These are phyloP conservation scores for Aspergillus fumigatus DNA, from an alignment of 2,329 filamentous ascomycete species.

Conservation along the genomic window DNA sequence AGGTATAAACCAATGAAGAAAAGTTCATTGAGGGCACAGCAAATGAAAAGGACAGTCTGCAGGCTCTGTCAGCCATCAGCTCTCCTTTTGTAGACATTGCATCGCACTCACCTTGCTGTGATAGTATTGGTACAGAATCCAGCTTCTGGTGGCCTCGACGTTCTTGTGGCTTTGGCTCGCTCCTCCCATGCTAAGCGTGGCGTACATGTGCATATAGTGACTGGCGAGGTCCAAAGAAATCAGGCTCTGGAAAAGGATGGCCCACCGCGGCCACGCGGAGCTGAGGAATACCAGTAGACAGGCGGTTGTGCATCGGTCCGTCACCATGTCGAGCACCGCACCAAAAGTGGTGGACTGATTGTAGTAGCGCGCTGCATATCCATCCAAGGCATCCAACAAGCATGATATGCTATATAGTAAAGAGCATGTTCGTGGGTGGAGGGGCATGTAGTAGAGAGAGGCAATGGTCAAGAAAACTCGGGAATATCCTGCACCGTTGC, in stretches of 20 bases:
- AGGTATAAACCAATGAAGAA: constrained; percentile 99
- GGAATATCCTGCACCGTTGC: constrained; percentile 57
- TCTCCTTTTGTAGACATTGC: not conserved
- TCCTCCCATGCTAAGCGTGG: constrained; percentile 82
- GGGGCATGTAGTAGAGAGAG: constrained; percentile 97
- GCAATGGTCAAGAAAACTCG: constrained; percentile 78
- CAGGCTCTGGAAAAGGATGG: constrained; percentile 87
- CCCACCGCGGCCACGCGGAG: constrained; percentile 90
- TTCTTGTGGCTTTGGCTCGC: constrained; percentile 83
- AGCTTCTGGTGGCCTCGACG: constrained; percentile 80
- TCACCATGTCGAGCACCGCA: constrained; percentile 98
- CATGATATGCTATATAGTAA: constrained; percentile 84
- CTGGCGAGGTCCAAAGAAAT: constrained; percentile 91
- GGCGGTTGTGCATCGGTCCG: constrained; percentile 92
- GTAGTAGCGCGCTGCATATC: constrained; percentile 80
- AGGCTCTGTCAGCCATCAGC: constrained; percentile 1
- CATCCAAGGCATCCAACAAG: constrained; percentile 90
- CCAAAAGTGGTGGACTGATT: constrained; percentile 94
- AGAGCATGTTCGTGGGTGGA: constrained; percentile 94
- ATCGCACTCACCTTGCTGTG: constrained; percentile 76
- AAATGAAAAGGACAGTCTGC: constrained; percentile 83
- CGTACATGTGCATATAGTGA: constrained; percentile 99
- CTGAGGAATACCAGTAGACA: constrained; percentile 93
- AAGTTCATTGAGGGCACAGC: constrained; percentile 85
- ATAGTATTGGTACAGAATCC: constrained; percentile 92